Evolutionary conservation across 2,329 filamentous ascomycete species (phyloP).

Genomic region (Aciculosporium take): DNA sequence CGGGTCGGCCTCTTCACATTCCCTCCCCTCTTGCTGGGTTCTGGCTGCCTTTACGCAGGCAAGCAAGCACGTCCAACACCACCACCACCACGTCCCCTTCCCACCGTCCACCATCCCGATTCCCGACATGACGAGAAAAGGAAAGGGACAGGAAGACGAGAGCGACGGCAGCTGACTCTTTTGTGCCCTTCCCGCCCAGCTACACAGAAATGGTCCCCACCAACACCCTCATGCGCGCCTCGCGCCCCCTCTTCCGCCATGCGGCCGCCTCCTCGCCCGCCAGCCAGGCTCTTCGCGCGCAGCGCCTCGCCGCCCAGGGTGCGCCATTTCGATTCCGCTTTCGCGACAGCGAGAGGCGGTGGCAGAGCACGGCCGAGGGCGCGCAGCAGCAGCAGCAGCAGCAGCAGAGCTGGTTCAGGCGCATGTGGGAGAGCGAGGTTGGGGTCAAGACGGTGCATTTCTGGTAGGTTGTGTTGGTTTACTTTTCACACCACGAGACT

Average conservation of each 20-base stretch:
- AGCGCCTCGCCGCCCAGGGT: conserved; percentile 8
- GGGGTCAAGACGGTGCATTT: conserved; percentile 94
- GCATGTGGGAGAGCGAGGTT: conserved; percentile 70
- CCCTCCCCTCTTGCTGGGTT: too few species aligned
- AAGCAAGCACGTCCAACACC: too few species aligned
- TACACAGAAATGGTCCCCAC: conserved; percentile 28
- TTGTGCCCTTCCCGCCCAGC: too few species aligned
- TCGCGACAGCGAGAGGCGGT: conserved; percentile 39
- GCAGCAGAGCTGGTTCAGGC: conserved; percentile 49
- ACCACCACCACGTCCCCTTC: too few species aligned
- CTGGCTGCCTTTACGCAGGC: too few species aligned
- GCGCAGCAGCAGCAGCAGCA: conserved; percentile 27
- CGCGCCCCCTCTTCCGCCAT: conserved; percentile 42
- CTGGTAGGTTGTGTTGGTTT: conserved; percentile 44
- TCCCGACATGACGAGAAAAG: background rate
- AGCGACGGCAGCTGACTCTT: background rate
- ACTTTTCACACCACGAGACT: background rate
- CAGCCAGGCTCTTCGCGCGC: conserved; percentile 34
- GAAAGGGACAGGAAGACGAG: background rate
- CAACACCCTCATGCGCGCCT: conserved; percentile 36
- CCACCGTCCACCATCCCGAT: too few species aligned
- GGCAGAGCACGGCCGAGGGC: conserved; percentile 51
- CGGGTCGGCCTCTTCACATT: too few species aligned
- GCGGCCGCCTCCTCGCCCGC: conserved; percentile 15
- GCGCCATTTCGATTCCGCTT: conserved; percentile 27